Base-by-base conservation (phyloP, 139 green algal species). In the Diplosphaera chodatii region DNA sequence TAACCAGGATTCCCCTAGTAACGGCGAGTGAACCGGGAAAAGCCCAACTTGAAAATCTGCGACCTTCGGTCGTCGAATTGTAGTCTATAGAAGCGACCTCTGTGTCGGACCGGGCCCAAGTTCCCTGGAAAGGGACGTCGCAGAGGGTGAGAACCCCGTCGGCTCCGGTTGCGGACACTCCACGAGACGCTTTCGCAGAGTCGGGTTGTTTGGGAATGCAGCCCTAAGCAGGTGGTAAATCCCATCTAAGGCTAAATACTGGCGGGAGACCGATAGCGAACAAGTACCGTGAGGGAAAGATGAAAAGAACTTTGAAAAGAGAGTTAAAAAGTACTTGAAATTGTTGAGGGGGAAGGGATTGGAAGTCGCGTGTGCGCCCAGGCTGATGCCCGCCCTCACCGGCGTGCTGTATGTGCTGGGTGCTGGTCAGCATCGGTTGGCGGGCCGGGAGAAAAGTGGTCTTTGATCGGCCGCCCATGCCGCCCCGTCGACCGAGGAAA, bases 271-370 rank as follows among this genome's bases (percentile, higher is more conserved):
- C 91, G 88, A 94, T 93, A 96, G 88, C 86, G 89, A 94, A 96
- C 88, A 96, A 96, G 90, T 96, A 96, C 89, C 89, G 90, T 84
- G 90, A 96, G 89, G 89, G 87, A 94, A 96, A 96, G 90, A 92
- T 94, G 90, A 94, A 96, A 96, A 96, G 89, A 87, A 93, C 89
- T 92, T 94, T 94, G 87, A 93, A 96, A 93, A 96, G 90, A 96
- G 89, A 96, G 90, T 94, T 88, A 92, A 93, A 93, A 92, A 96
- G 88, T 92, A 81, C 87, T 88, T 92, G 87, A 96, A 94, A 96
- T 92, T 93, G 90, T 93, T 93, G 87, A 91, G 85, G 83, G 87
- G 90, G 90, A 96, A 96, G 86, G 80, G 82, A 87, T 88, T 91
- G 80, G 82, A 85, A 82, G 79, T 72, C 82, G 76, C 65, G 81